These are phyloP conservation scores for Yamadazyma akitaensis DNA, from an alignment of 805 yeast species.

Conservation along the genomic window DNA sequence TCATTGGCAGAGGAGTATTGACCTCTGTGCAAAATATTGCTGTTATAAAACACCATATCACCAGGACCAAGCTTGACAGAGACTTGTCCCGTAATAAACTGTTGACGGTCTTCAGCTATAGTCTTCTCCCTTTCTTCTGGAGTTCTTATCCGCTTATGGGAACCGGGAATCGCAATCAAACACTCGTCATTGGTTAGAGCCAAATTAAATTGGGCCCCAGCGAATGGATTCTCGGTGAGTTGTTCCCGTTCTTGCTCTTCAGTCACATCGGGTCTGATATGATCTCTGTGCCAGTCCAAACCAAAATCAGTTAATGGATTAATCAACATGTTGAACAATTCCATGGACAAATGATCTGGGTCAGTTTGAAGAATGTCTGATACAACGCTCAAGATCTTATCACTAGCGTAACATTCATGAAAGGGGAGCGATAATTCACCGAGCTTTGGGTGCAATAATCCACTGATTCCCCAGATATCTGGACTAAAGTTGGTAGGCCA, in stretches of 20 bases:
- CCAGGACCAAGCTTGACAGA: slow-evolving; percentile 45
- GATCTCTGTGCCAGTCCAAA: slow-evolving; percentile 54
- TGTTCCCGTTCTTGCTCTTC: slow-evolving; percentile 43
- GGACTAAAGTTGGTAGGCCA: slow-evolving; percentile 51
- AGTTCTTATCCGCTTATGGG: slow-evolving; percentile 45
- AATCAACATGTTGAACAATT: slow-evolving; percentile 50
- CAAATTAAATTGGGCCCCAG: slow-evolving; percentile 51
- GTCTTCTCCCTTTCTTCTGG: slow-evolving; percentile 42
- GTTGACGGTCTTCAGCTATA: slow-evolving; percentile 28
- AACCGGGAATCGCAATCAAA: slow-evolving; percentile 46
- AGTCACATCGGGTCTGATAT: slow-evolving; percentile 44
- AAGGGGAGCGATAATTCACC: slow-evolving; percentile 33
- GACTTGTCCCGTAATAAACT: slow-evolving; percentile 37
- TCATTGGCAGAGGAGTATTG: slow-evolving; percentile 34
- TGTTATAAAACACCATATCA: slow-evolving; percentile 49
- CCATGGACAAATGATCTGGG: slow-evolving; percentile 39
- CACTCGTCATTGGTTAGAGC: slow-evolving; percentile 47
- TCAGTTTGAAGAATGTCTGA: slow-evolving; percentile 42
- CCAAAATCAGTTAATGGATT: slow-evolving; percentile 52
- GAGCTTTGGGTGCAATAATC: slow-evolving; percentile 46
- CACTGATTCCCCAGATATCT: slow-evolving; percentile 52
- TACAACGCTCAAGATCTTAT: slow-evolving; percentile 37
- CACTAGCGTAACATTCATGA: slow-evolving; percentile 39
- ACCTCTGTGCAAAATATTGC: slow-evolving; percentile 49
- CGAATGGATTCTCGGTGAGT: slow-evolving; percentile 36